Evolutionary conservation across 2,329 filamentous ascomycete species (phyloP).

Genomic region (Emmonsia crescens): DNA sequence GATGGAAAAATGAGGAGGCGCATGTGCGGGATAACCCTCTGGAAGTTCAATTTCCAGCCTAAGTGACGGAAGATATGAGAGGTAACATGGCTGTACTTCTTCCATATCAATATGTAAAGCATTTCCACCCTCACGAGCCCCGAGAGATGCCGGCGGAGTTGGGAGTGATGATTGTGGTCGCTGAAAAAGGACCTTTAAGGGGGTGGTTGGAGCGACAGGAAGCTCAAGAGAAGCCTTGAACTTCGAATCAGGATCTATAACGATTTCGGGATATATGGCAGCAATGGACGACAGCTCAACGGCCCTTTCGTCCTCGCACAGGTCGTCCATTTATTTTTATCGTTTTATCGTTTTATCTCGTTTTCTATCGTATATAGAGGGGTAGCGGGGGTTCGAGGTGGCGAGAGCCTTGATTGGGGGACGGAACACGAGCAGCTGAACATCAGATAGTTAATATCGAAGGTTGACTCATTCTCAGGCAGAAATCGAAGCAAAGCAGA

Average conservation of each 20-base stretch:
- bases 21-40: constrained; percentile 43
- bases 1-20: constrained; percentile 41
- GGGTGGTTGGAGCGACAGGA: constrained; percentile 43
- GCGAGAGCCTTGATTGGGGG: not conserved
- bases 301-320: constrained; percentile 44
- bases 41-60: constrained; percentile 44
- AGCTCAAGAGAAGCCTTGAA: constrained; percentile 46
- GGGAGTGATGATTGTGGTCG: constrained; percentile 25
- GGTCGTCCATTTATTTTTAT: constrained; percentile 25
- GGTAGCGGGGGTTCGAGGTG: not conserved
- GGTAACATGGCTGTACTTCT: constrained; percentile 31
- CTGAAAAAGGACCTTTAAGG: constrained; percentile 38
- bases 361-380: not conserved
- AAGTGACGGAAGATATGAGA: constrained; percentile 49
- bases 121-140: constrained; percentile 18
- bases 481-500: not conserved
- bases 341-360: not conserved
- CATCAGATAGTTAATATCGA: not conserved
- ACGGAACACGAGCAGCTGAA: not conserved
- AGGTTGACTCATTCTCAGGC: not conserved
- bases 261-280: constrained; percentile 53
- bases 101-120: constrained; percentile 9
- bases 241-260: constrained; percentile 34
- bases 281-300: constrained; percentile 50
- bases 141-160: constrained; percentile 33